Conservation (phyloP, 805 yeast species). For the Yarrowia deformans region DNA sequence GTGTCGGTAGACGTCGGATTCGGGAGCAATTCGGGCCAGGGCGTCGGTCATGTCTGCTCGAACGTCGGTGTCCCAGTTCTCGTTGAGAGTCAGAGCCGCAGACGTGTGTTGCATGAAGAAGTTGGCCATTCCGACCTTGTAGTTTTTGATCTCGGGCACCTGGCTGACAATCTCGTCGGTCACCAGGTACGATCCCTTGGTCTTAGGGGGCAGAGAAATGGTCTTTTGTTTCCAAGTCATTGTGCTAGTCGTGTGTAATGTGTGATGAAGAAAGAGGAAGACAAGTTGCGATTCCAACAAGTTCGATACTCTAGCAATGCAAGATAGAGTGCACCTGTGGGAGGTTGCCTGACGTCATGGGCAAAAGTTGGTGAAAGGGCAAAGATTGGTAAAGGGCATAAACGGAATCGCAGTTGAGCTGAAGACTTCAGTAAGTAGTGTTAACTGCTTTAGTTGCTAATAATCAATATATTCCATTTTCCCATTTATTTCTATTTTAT, state of each 20-base stretch:
- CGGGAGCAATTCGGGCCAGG: constrained; percentile 72
- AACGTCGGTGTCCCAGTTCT: constrained; percentile 82
- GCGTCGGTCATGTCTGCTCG: constrained; percentile 70
- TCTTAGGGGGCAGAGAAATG: constrained; percentile 61
- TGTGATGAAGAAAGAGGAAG: not conserved
- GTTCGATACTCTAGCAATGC: constrained; percentile 13
- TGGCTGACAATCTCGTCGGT: constrained; percentile 67
- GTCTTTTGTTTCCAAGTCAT: constrained; percentile 67
- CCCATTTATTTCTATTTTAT: no score
- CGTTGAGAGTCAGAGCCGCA: constrained; percentile 78
- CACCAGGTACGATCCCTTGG: constrained; percentile 73
- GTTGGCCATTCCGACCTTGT: constrained; percentile 68
- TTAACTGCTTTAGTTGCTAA: no score
- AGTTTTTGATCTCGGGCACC: constrained; percentile 66
- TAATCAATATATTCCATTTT: no score
- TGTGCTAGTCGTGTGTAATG: not conserved
- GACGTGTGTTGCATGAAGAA: constrained; percentile 81
- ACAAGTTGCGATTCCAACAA: not conserved
- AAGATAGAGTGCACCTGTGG: constrained; percentile 13
- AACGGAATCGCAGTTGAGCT: no score
- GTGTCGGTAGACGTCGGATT: constrained; percentile 63
- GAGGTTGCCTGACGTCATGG: constrained; percentile 3
- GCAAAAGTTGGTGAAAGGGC: no score
- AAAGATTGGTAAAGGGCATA: no score
- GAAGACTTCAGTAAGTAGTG: no score